These are phyloP conservation scores for Annulohypoxylon bovei DNA, from an alignment of 495 filamentous ascomycete species.

Conservation along the genomic window DNA sequence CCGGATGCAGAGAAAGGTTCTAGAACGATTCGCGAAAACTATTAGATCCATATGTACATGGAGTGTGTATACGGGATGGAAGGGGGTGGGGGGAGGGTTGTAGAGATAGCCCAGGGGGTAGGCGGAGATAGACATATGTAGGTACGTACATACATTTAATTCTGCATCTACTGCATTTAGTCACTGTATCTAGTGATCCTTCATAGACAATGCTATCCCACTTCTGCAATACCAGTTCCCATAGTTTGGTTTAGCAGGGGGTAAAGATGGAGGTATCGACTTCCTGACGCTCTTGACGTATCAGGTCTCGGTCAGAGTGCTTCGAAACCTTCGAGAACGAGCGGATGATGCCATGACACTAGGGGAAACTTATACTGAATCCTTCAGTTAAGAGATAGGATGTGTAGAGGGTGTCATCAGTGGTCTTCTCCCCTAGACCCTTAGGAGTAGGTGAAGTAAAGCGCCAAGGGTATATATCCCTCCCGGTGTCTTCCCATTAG, in stretches of 20 bases:
- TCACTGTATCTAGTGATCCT: not conserved
- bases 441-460: constrained; percentile 1
- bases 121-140: not conserved
- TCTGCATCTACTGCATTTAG: no score
- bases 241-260: constrained; percentile 4
- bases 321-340: constrained; percentile 13
- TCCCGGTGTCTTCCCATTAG: constrained; percentile 8
- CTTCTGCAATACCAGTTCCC: not conserved
- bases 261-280: not conserved
- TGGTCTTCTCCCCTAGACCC: not conserved
- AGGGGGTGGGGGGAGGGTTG: no score
- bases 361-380: not conserved
- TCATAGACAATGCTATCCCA: not conserved
- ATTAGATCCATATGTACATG: not conserved
- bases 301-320: not conserved
- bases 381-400: not conserved
- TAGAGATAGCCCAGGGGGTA: not conserved
- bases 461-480: constrained; percentile 10
- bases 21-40: constrained; percentile 20
- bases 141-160: not conserved
- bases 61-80: not conserved
- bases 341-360: not conserved
- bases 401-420: not conserved
- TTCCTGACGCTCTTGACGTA: constrained; percentile 9
- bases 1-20: constrained; percentile 9